Conservation (phyloP, 164 flowering plant species). For the Tinospora cordifolia region DNA sequence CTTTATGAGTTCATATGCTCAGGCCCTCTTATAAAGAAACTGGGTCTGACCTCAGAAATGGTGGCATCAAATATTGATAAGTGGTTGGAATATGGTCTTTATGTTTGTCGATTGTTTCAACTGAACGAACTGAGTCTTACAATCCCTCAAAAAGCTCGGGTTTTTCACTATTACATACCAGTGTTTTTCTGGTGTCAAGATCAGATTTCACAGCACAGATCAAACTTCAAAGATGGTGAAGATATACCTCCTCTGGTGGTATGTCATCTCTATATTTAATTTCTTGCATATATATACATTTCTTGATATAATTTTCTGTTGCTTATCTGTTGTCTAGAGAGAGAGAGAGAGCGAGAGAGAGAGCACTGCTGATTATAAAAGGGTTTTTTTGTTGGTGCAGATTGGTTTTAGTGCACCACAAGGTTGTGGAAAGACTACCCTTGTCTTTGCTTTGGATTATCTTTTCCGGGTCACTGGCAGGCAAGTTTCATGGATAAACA, state of each 20-base stretch:
- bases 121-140: slow-evolving; percentile 57
- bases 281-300: background rate
- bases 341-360: too few relatives aligned
- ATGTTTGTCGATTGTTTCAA: slow-evolving; percentile 57
- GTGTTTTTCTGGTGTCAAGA: slow-evolving; percentile 93
- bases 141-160: slow-evolving; percentile 60
- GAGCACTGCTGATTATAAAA: background rate
- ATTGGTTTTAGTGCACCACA: slow-evolving; percentile 99
- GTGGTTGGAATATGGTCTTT: slow-evolving; percentile 60
- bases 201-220: slow-evolving; percentile 60
- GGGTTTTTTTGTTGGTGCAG: slow-evolving; percentile 34
- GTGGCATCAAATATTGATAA: slow-evolving; percentile 63
- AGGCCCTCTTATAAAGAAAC: slow-evolving; percentile 63
- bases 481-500: slow-evolving; percentile 24
- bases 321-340: background rate
- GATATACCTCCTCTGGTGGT: slow-evolving; percentile 92
- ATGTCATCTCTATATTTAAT: slow-evolving; percentile 9
- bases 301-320: background rate
- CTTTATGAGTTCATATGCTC: slow-evolving; percentile 73
- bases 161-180: slow-evolving; percentile 89
- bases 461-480: slow-evolving; percentile 64
- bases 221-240: slow-evolving; percentile 59
- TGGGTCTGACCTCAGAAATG: slow-evolving; percentile 48
- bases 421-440: slow-evolving; percentile 98
- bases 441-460: slow-evolving; percentile 77